Evolutionary conservation across 148 eudicot genomes (phyloP), one percentile per base, ranked within the genome.

Genomic region (Rhododendron kiyosumense): DNA sequence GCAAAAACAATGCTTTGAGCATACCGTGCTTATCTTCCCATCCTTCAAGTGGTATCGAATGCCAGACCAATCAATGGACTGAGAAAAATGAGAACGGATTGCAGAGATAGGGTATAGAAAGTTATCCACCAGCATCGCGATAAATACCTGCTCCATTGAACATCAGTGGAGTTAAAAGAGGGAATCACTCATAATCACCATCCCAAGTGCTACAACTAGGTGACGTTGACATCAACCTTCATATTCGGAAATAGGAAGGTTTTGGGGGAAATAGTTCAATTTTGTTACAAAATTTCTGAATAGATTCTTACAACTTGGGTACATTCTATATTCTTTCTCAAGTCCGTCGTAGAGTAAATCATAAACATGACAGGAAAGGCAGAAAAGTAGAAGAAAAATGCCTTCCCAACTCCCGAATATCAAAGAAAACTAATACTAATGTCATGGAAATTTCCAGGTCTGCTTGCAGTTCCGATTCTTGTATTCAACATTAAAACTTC

Each of bases 61-160:
- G 80, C 99, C 98, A 63, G 99, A 97, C 98, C 99, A 97, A 74
- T 97, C 90, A 83, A 97, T 95, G 75, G 96, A 94, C 88, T 93
- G 95, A 34, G 96, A 90, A 88, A 95, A 93, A 91, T 95, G 95
- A 32, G 99, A 97, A 34, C 94, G 90, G 18, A 95, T 20, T 46
- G 99, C 98, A 5, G 98, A 95, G 36, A 97, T 38, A 17, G 99
- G 97, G 84, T 95, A 95, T 78, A 95, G 85, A 82, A 95, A 95
- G 85, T 97, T 97, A 79, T 97, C 98, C 77, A 97, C 98, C 87
- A 97, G 91, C 94, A 97, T 93, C 49, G 99, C 98, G 81, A 95
- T 85, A 85, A 95, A 97, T 77, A 97, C 98, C 99, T 97, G 99
- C 84, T 30, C 82, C 88, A 87, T 86, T 45, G 32, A 77, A 52